Evolutionary conservation across 2,329 filamentous ascomycete species (phyloP).

Genomic region (Ophiocordyceps camponoti-leonardi): DNA sequence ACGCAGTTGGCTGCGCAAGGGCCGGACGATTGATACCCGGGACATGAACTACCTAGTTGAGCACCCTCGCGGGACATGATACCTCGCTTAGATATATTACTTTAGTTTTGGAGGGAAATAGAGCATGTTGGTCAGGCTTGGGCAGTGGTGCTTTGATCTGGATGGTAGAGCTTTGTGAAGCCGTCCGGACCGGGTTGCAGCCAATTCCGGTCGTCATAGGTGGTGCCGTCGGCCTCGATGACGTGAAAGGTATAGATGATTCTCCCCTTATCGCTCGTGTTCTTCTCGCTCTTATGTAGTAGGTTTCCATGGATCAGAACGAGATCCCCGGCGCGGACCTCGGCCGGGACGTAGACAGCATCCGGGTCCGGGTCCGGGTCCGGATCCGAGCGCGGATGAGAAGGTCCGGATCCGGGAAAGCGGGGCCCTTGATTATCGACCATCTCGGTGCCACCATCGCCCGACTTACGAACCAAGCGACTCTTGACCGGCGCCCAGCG

Average conservation of each 20-base stretch:
- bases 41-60: slow-evolving; percentile 1
- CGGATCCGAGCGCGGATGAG: slow-evolving; percentile 13
- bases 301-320: slow-evolving; percentile 93
- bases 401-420: slow-evolving; percentile 38
- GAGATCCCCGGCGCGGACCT: slow-evolving; percentile 80
- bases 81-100: slow-evolving; percentile 1
- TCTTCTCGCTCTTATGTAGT: slow-evolving; percentile 91
- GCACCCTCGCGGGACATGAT: slow-evolving; percentile 2
- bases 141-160: background rate
- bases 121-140: background rate
- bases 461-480: slow-evolving; percentile 53
- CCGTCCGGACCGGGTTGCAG: slow-evolving; percentile 67
- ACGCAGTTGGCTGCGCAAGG: slow-evolving; percentile 1
- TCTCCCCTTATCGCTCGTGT: slow-evolving; percentile 66
- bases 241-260: slow-evolving; percentile 98
- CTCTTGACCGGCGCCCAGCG: slow-evolving; percentile 50
- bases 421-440: slow-evolving; percentile 46
- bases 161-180: slow-evolving; percentile 48
- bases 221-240: slow-evolving; percentile 60
- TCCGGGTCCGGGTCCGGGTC: slow-evolving; percentile 8
- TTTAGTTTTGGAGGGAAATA: background rate
- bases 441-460: slow-evolving; percentile 47
- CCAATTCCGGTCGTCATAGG: slow-evolving; percentile 85
- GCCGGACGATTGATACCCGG: slow-evolving; percentile 3
- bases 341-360: slow-evolving; percentile 54